Conservation (phyloP, 1,139 yeast species). For the Saccharomyces hybrid region DNA sequence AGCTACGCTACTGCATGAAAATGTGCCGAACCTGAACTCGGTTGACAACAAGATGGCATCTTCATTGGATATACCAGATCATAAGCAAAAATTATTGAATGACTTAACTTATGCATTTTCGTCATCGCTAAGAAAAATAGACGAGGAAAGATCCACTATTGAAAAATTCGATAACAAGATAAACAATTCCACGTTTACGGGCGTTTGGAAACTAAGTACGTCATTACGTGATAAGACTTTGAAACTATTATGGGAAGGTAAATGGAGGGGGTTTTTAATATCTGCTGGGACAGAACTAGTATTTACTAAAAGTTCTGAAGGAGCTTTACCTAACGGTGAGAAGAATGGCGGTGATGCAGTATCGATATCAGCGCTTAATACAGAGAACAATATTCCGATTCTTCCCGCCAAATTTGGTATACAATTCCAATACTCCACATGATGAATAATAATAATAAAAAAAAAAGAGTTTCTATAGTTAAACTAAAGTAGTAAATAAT, state of each 20-base stretch:
- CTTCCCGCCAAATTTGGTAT: slow-evolving; percentile 27
- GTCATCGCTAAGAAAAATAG: slow-evolving; percentile 28
- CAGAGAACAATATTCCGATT: slow-evolving; percentile 6
- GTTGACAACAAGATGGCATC: background rate
- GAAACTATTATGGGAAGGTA: slow-evolving; percentile 81
- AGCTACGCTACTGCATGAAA: background rate
- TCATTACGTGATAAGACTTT: slow-evolving; percentile 57
- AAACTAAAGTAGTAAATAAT: background rate
- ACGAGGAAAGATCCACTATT: slow-evolving; percentile 39
- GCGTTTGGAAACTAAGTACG: slow-evolving; percentile 70
- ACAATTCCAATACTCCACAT: slow-evolving; percentile 28
- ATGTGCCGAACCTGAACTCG: background rate
- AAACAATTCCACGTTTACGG: slow-evolving; percentile 49
- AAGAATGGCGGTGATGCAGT: background rate
- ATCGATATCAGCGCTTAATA: background rate
- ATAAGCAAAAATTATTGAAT: slow-evolving; percentile 20
- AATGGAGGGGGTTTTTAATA: slow-evolving; percentile 68
- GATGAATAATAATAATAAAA: slow-evolving; percentile 1
- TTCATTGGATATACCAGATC: slow-evolving; percentile 1
- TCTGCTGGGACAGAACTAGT: slow-evolving; percentile 58
- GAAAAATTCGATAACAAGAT: slow-evolving; percentile 49
- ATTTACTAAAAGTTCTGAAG: slow-evolving; percentile 3
- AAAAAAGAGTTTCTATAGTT: background rate
- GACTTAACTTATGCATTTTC: slow-evolving; percentile 29
- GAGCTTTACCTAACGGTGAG: background rate